Evolutionary conservation across 257 asterid species (phyloP).

Genomic region (Paulownia fortunei): DNA sequence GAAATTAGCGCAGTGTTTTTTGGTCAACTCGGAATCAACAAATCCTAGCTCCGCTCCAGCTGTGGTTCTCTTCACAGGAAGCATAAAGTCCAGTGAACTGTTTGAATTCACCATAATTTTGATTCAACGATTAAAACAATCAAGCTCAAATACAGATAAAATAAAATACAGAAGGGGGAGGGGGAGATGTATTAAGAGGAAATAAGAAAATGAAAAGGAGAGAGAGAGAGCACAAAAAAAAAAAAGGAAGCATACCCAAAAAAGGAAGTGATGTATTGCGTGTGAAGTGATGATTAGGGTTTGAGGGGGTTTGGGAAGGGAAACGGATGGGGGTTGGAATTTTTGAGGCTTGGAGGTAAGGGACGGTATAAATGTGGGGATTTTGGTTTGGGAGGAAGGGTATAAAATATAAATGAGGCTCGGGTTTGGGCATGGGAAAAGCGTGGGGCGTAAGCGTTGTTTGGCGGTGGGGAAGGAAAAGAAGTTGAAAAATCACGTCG

Average conservation of each 20-base stretch:
- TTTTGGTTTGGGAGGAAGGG: background rate
- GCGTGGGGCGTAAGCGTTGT: slow-evolving; percentile 1
- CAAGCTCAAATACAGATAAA: background rate
- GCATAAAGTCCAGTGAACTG: slow-evolving; percentile 47
- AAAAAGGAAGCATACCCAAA: slow-evolving; percentile 25
- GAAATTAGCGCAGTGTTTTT: slow-evolving; percentile 34
- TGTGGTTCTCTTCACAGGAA: slow-evolving; percentile 48
- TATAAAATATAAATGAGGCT: too few relatives aligned
- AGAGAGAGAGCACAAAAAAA: background rate
- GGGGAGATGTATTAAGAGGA: background rate
- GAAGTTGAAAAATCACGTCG: slow-evolving; percentile 27
- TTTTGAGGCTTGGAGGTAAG: slow-evolving; percentile 31
- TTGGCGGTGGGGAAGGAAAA: background rate
- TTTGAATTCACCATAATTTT: slow-evolving; percentile 39
- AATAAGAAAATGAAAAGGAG: background rate
- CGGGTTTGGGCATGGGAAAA: background rate
- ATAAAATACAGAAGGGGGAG: background rate
- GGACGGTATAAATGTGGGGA: slow-evolving; percentile 21
- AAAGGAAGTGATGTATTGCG: slow-evolving; percentile 23
- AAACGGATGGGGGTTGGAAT: background rate
- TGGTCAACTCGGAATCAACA: slow-evolving; percentile 37
- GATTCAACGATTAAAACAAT: slow-evolving; percentile 10
- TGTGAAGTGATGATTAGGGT: slow-evolving; percentile 38
- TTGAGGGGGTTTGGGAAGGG: slow-evolving; percentile 39
- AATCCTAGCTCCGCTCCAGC: slow-evolving; percentile 34